Percentiles rank a stretch among this genome's conserved stretches.
These are phyloP conservation scores for Flueggea neowawraea DNA, from an alignment of 441 rosid genomes.

Conservation along the genomic window DNA sequence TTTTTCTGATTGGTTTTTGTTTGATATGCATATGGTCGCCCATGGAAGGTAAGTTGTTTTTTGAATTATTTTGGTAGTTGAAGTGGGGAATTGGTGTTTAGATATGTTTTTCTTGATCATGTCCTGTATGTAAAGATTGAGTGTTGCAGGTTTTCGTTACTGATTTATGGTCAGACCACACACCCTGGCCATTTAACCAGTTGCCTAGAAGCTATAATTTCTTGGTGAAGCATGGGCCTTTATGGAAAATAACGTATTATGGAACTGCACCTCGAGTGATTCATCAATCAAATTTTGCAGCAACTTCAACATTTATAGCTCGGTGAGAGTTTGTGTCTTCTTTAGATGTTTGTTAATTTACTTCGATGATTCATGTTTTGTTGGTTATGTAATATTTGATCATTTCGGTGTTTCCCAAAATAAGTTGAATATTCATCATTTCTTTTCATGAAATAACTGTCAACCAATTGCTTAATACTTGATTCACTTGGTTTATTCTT, in stretches of 20 bases:
- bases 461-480: too few relatives aligned
- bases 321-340: conserved; percentile 46
- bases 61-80: not conserved
- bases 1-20: not conserved
- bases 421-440: not conserved
- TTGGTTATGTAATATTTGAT: not conserved
- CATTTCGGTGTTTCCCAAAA: not conserved
- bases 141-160: conserved; percentile 82
- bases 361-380: not conserved
- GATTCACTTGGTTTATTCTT: too few relatives aligned
- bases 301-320: conserved; percentile 90
- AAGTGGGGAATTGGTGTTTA: conserved; percentile 7
- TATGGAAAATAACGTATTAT: conserved; percentile 92
- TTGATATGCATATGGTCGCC: too few relatives aligned
- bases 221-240: conserved; percentile 84
- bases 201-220: conserved; percentile 93
- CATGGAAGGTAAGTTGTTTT: not conserved
- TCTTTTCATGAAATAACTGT: not conserved
- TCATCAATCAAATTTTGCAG: conserved; percentile 96
- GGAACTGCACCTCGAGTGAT: conserved; percentile 81
- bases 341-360: not conserved
- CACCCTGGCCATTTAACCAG: conserved; percentile 99
- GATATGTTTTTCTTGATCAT: conserved; percentile 18
- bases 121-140: conserved; percentile 37
- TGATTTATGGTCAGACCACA: conserved; percentile 97